phyloP scores from a whole-genome alignment of 495 filamentous ascomycete genomes.

The Xanthoparmelia taractica region DNA sequence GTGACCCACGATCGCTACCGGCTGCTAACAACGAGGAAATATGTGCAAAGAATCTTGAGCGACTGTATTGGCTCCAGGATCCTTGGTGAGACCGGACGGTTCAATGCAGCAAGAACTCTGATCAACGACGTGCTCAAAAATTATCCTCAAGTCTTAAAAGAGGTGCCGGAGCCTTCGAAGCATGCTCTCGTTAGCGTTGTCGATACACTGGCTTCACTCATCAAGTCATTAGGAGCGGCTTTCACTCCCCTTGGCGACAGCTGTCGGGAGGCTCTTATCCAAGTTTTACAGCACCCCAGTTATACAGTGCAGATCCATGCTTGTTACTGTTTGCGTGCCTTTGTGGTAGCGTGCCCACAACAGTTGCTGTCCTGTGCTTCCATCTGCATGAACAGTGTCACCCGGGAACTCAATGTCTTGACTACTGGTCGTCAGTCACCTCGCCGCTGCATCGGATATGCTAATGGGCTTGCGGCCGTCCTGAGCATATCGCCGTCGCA shows the following conservation, averaged over 20 bases:
- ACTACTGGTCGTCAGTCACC: slow-evolving; percentile 68
- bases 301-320: slow-evolving; percentile 91
- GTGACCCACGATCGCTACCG: slow-evolving; percentile 83
- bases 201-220: slow-evolving; percentile 70
- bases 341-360: slow-evolving; percentile 83
- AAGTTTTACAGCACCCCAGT: slow-evolving; percentile 89
- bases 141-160: slow-evolving; percentile 87
- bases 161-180: slow-evolving; percentile 84
- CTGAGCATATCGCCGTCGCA: slow-evolving; percentile 81
- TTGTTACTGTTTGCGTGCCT: slow-evolving; percentile 73
- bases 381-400: slow-evolving; percentile 93
- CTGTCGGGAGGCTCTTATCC: slow-evolving; percentile 79
- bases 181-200: slow-evolving; percentile 72
- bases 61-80: slow-evolving; percentile 74
- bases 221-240: slow-evolving; percentile 73
- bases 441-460: slow-evolving; percentile 81
- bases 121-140: slow-evolving; percentile 89
- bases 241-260: slow-evolving; percentile 65
- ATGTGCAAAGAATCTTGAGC: slow-evolving; percentile 75
- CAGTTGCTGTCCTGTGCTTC: slow-evolving; percentile 87
- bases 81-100: slow-evolving; percentile 79
- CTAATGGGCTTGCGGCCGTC: slow-evolving; percentile 86
- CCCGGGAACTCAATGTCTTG: slow-evolving; percentile 73
- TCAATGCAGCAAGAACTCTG: slow-evolving; percentile 69
- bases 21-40: slow-evolving; percentile 74